Percentiles rank a stretch among this genome's conserved stretches.
These are phyloP conservation scores for Diaporthe sp. DNA, from an alignment of 2,329 filamentous ascomycete genomes.

Conservation along the genomic window DNA sequence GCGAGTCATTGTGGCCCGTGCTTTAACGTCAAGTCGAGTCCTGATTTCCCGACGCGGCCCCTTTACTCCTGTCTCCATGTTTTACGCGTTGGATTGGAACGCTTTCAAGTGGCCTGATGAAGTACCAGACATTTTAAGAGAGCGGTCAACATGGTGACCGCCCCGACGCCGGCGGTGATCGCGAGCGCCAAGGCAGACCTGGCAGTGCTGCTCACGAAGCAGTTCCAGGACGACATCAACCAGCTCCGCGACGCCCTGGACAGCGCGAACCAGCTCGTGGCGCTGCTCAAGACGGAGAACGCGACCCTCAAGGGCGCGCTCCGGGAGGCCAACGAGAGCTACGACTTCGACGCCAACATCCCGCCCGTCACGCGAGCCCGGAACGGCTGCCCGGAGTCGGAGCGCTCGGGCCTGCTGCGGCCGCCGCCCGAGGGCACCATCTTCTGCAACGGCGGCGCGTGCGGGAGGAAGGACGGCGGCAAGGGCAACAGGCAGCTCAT, in stretches of 20 bases:
- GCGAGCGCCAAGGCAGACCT: constrained; percentile 40
- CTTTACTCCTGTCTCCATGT: background rate
- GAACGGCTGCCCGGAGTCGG: constrained; percentile 19
- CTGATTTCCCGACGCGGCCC: background rate
- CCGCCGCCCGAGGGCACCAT: constrained; percentile 40
- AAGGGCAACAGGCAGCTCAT: constrained; percentile 32
- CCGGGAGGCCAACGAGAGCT: constrained; percentile 16
- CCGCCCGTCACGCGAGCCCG: constrained; percentile 20
- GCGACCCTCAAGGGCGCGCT: constrained; percentile 35
- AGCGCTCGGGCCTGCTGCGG: constrained; percentile 23
- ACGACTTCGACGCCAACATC: constrained; percentile 28
- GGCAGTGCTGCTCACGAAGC: constrained; percentile 37
- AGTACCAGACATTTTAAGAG: background rate
- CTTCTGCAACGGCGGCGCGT: constrained; percentile 39
- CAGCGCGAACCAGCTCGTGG: constrained; percentile 31
- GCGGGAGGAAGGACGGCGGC: constrained; percentile 11
- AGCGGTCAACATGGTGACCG: background rate
- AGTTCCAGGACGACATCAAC: constrained; percentile 41
- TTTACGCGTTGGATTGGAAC: background rate
- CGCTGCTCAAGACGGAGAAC: constrained; percentile 36
- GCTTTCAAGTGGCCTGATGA: background rate
- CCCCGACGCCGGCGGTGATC: background rate
- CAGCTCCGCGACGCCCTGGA: constrained; percentile 39
- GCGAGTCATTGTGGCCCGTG: constrained; percentile 19
- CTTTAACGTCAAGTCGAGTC: background rate